phyloP scores from a whole-genome alignment of 306 rosid genomes.

The Myrica gale region DNA sequence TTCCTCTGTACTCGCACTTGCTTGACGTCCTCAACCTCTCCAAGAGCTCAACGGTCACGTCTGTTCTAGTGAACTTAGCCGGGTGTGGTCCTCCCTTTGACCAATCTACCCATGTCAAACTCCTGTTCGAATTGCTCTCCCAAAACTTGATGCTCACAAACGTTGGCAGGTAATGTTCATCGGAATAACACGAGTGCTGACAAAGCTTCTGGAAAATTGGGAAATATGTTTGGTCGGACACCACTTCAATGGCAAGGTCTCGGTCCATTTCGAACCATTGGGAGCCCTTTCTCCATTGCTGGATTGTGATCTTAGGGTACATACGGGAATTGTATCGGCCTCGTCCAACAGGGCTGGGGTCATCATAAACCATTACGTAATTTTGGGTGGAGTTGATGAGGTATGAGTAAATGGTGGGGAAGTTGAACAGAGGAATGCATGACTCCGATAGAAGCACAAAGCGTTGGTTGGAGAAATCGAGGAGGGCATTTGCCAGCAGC shows the following conservation, averaged over 20 bases:
- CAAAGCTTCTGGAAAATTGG: conserved; percentile 51
- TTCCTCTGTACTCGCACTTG: conserved; percentile 45
- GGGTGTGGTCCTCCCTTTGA: conserved; percentile 81
- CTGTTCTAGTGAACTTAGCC: conserved; percentile 38
- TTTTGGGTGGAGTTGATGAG: conserved; percentile 51
- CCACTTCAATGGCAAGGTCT: conserved; percentile 53
- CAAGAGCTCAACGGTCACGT: conserved; percentile 50
- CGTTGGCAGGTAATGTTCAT: conserved; percentile 84
- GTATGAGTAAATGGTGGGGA: conserved; percentile 63
- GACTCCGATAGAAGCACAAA: conserved; percentile 76
- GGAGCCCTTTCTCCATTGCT: conserved; percentile 80
- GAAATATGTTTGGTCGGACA: conserved; percentile 55
- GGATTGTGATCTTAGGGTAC: conserved; percentile 46
- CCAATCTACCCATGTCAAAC: conserved; percentile 88
- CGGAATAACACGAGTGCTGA: conserved; percentile 57
- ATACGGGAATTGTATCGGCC: conserved; percentile 59
- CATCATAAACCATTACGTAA: conserved; percentile 57
- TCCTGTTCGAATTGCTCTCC: conserved; percentile 61
- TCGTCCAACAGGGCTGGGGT: conserved; percentile 58
- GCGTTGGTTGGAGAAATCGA: conserved; percentile 72
- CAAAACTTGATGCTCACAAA: conserved; percentile 47
- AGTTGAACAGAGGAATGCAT: conserved; percentile 82
- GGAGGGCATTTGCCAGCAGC: conserved; percentile 71
- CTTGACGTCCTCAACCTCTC: conserved; percentile 42
- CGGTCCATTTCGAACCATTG: conserved; percentile 88